Conservation (phyloP, 2,329 filamentous ascomycete genomes). For the Neofusicoccum parvum region DNA sequence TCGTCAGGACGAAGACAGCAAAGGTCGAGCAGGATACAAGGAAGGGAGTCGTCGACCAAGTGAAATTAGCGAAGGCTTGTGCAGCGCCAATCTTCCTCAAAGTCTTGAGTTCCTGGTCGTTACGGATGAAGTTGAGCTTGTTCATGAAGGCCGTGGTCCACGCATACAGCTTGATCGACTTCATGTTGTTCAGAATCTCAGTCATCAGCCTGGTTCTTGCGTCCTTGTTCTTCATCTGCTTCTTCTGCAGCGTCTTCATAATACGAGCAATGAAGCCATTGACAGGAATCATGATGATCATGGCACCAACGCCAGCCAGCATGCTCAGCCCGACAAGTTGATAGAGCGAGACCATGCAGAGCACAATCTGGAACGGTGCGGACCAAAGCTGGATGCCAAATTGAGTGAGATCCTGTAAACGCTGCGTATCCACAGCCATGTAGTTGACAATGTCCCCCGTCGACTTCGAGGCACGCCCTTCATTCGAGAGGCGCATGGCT, state of each 20-base stretch:
- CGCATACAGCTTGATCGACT: conserved; percentile 96
- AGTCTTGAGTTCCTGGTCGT: conserved; percentile 93
- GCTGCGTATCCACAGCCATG: conserved; percentile 97
- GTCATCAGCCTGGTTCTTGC: conserved; percentile 89
- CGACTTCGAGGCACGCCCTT: conserved; percentile 83
- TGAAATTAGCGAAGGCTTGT: conserved; percentile 94
- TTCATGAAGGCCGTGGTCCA: conserved; percentile 98
- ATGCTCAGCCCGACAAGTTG: conserved; percentile 93
- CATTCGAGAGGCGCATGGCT: conserved; percentile 85
- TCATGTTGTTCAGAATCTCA: conserved; percentile 99
- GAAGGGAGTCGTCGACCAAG: conserved; percentile 97
- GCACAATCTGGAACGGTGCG: conserved; percentile 90
- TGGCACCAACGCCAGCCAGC: conserved; percentile 90
- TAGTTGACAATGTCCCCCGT: conserved; percentile 99
- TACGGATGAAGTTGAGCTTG: conserved; percentile 92
- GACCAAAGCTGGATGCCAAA: conserved; percentile 96
- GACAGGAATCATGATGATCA: conserved; percentile 96
- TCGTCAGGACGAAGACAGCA: conserved; percentile 86
- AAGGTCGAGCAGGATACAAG: conserved; percentile 97
- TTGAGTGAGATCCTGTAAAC: conserved; percentile 90
- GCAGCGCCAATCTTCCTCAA: conserved; percentile 93
- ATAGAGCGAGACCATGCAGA: conserved; percentile 96
- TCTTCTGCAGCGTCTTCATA: conserved; percentile 93
- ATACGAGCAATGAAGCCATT: conserved; percentile 89
- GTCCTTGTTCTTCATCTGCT: conserved; percentile 99